These are phyloP conservation scores for Berberis vulgaris DNA, from an alignment of 164 flowering plant species.

Conservation along the genomic window DNA sequence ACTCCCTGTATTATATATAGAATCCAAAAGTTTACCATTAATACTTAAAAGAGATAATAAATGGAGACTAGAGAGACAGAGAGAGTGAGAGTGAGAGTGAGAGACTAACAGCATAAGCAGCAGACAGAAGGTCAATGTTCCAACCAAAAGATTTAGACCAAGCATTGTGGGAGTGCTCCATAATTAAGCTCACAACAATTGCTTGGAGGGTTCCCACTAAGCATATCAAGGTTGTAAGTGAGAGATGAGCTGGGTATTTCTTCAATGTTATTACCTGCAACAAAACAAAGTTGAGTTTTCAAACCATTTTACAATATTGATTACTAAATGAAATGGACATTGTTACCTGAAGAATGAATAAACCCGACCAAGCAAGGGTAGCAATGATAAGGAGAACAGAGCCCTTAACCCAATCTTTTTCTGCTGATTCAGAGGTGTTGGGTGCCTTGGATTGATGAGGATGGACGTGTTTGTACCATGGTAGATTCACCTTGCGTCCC, in stretches of 20 bases:
- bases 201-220: conserved; percentile 81
- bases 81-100: no score
- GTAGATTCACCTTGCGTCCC: conserved; percentile 44
- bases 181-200: conserved; percentile 66
- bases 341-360: conserved; percentile 52
- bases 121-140: conserved; percentile 92
- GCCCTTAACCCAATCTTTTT: conserved; percentile 82
- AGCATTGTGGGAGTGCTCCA: conserved; percentile 55
- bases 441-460: conserved; percentile 13
- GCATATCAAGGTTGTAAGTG: conserved; percentile 74
- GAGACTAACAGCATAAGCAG: conserved; percentile 80
- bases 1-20: conserved; percentile 49
- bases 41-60: background rate
- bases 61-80: conserved; percentile 2
- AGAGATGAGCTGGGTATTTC: conserved; percentile 60
- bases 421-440: conserved; percentile 18
- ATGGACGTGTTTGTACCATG: conserved; percentile 33
- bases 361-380: conserved; percentile 82
- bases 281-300: no score
- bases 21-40: background rate
- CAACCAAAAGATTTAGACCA: conserved; percentile 62
- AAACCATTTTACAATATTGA: no score
- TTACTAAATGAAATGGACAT: no score
- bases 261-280: conserved; percentile 35
- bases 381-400: conserved; percentile 82